Evolutionary conservation across 2,329 filamentous ascomycete species (phyloP), one percentile per base, ranked within the genome.

Genomic region (Venturia carpophila): DNA sequence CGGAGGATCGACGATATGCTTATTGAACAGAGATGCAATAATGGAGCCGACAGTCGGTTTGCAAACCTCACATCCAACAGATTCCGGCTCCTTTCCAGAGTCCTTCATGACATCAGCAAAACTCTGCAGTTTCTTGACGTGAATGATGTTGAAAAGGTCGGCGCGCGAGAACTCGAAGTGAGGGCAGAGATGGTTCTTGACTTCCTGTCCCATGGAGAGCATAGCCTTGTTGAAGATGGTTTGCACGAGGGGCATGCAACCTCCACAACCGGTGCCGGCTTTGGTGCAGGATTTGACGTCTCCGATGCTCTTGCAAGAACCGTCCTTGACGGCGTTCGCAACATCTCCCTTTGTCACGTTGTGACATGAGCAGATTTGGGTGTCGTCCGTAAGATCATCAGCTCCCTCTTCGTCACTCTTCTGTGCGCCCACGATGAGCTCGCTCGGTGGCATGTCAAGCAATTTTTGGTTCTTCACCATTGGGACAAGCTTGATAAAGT

Each of bases 241-340:
- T 65, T 91, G 90, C 1, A 96, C 89, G 5, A 96, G 83, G 6
- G 92, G 91, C 84, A 96, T 86, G 73, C 92, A 96, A 9, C 92
- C 92, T 69, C 91, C 92, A 71, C 92, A 96, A 2, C 92, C 92
- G 0, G 90, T 96, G 49, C 92, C 92, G 21, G 91, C 91, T 75
- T 96, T 96, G 19, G 92, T 96, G 79, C 91, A 95, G 1, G 88
- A 84, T 76, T 96, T 96, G 72, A 96, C 82, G 64, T 93, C 88
- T 63, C 86, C 87, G 56, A 96, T 83, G 34, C 88, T 88, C 73
- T 89, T 94, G 80, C 91, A 95, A 2, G 83, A 86, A 47, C 90
- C 91, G 64, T 88, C 85, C 70, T 92, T 92, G 73, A 93, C 84
- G 1, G 79, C 80, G 5, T 83, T 83, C 56, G 88, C 85, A 0